These are phyloP conservation scores for Phytophthora sansomeana DNA, from an alignment of 352 stramenopile species.

Conservation along the genomic window DNA sequence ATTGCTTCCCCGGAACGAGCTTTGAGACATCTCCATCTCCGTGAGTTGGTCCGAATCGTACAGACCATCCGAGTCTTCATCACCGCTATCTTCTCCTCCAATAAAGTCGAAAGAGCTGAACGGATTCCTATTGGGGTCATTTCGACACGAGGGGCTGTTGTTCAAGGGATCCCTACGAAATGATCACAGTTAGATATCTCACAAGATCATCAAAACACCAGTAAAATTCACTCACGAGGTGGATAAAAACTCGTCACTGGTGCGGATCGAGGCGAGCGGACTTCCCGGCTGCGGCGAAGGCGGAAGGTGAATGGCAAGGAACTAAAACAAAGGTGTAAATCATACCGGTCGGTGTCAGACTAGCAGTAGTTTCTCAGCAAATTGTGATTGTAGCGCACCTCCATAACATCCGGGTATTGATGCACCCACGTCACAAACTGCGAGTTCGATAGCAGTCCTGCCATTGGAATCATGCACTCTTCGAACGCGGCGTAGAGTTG, in stretches of 20 bases:
- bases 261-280: constrained; percentile 41
- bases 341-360: background rate
- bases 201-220: background rate
- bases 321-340: constrained; percentile 33
- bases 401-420: constrained; percentile 70
- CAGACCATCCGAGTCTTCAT: constrained; percentile 73
- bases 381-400: constrained; percentile 42
- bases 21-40: constrained; percentile 74
- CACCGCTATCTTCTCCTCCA: constrained; percentile 80
- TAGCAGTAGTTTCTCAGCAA: background rate
- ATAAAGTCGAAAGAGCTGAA: constrained; percentile 87
- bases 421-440: constrained; percentile 82
- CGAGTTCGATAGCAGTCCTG: constrained; percentile 60
- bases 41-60: constrained; percentile 81
- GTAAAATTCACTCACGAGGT: constrained; percentile 41
- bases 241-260: constrained; percentile 51
- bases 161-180: constrained; percentile 71
- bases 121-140: constrained; percentile 45
- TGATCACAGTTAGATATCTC: constrained; percentile 1
- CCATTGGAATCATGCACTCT: constrained; percentile 67
- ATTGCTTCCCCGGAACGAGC: constrained; percentile 51
- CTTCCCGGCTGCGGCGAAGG: constrained; percentile 44
- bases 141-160: constrained; percentile 72
- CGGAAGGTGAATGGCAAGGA: constrained; percentile 56
- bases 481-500: constrained; percentile 83